Base-by-base conservation (phyloP, 768 basidiomycete genomes). In the Leccinum rimulosum region DNA sequence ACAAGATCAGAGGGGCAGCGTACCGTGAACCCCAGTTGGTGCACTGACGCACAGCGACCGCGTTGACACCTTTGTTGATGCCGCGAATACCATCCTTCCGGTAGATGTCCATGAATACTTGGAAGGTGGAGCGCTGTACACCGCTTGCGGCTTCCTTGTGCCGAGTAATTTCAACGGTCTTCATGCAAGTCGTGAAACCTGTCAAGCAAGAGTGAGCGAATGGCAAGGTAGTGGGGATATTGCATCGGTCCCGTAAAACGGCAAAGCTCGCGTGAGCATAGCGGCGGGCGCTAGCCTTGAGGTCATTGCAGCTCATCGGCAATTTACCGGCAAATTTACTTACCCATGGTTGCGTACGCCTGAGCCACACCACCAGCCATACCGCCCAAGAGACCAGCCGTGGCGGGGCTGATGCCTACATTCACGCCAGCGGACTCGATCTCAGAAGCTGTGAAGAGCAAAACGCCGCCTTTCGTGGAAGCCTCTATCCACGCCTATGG, bases 121-220 rank as follows among this genome's bases (percentile, higher is more conserved):
- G 88, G 87, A 93, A 95, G 2, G 96, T 98, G 55, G 91, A 93
- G 11, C 94, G 93, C 70, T 92, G 88, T 45, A 87, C 82, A 43
- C 97, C 97, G 30, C 83, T 74, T 15, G 88, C 85, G 25, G 87
- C 91, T 66, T 93, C 90, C 76, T 99, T 99, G 70, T 91, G 89
- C 66, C 95, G 88, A 51, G 95, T 98, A 65, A 98, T 98, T 75
- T 96, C 95, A 62, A 85, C 97, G 22, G 97, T 99, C 78, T 99
- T 99, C 97, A 99, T 99, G 76, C 94, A 97, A 47, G 96, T 98
- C 76, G 94, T 96, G 79, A 98, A 94, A 67, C 96, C 95, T 97
- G 64, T 43, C 56, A 51, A 15, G 47, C 50, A 36, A 62, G 27
- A 43, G 17, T 6, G 40, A 73, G 60, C 40, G 54, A 59, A 56